phyloP scores from a whole-genome alignment of 495 filamentous ascomycete species.

The Cetradonia linearis region DNA sequence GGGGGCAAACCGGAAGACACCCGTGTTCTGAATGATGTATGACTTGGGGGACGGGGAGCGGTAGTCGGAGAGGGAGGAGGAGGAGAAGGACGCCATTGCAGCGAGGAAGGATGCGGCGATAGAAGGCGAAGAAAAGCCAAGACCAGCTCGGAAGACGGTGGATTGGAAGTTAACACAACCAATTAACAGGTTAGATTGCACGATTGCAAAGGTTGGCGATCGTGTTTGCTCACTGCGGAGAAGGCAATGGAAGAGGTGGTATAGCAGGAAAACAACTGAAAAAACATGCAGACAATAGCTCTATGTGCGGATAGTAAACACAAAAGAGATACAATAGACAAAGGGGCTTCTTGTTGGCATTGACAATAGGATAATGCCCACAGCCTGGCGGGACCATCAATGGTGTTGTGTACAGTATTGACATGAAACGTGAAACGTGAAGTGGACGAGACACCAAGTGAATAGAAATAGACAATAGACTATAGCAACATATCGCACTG shows the following conservation, averaged over 20 bases:
- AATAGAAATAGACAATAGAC: neutral
- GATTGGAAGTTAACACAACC: neutral
- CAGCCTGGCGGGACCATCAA: neutral
- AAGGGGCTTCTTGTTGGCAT: neutral
- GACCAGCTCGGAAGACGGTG: neutral
- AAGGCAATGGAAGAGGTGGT: neutral
- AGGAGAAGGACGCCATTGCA: neutral
- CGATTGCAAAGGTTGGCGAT: neutral
- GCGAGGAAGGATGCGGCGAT: neutral
- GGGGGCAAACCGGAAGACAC: neutral
- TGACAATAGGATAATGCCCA: neutral
- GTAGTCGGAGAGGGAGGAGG: neutral
- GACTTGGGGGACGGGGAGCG: neutral
- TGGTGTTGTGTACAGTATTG: neutral
- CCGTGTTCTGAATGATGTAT: neutral
- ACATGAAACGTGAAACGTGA: neutral
- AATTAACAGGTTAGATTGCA: too few relatives aligned
- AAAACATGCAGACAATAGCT: neutral
- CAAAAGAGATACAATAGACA: neutral
- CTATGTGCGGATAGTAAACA: neutral
- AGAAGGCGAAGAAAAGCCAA: neutral
- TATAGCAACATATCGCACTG: neutral
- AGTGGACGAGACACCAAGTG: neutral
- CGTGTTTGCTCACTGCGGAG: too few relatives aligned
- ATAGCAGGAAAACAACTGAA: neutral